Conservation (phyloP, 2,329 filamentous ascomycete species). For the Sordariomycetes sp. region DNA sequence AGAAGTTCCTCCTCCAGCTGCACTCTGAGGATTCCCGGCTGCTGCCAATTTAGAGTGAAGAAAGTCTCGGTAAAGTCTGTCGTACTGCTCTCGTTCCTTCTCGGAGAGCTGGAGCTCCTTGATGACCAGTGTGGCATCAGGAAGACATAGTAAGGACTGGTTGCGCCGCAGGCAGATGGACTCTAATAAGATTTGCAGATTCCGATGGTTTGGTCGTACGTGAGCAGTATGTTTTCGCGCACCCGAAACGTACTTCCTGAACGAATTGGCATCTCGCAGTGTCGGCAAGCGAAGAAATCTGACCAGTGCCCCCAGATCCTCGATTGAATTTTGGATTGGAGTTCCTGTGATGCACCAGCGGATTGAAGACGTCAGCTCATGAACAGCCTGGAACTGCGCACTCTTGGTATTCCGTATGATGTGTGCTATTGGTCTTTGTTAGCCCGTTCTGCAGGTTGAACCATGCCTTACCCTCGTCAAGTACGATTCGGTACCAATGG, state of each 20-base stretch:
- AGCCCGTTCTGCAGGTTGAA: neutral
- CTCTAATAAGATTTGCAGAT: neutral
- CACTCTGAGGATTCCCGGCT: conserved; percentile 1
- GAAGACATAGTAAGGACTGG: neutral
- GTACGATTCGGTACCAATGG: conserved; percentile 29
- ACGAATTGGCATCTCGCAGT: neutral
- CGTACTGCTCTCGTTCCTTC: neutral
- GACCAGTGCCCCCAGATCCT: conserved; percentile 27
- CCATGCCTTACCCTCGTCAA: conserved; percentile 31
- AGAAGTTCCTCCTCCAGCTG: conserved; percentile 4
- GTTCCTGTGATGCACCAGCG: conserved; percentile 46
- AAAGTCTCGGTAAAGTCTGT: neutral
- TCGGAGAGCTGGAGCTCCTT: neutral
- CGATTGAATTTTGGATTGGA: conserved; percentile 43
- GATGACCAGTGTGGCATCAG: neutral
- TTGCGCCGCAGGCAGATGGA: conserved; percentile 1
- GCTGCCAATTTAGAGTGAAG: neutral
- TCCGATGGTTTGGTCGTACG: neutral
- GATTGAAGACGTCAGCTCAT: conserved; percentile 27
- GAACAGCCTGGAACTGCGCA: conserved; percentile 29
- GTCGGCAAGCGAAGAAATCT: conserved; percentile 6
- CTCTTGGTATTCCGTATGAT: conserved; percentile 33
- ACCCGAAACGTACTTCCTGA: conserved; percentile 4
- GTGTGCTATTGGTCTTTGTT: conserved; percentile 25
- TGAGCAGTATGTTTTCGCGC: conserved; percentile 3